A percentile compares a stretch with the other conserved stretches of the same genome.
These are phyloP conservation scores for Pythium apleroticum DNA, from an alignment of 352 stramenopile species.

Conservation along the genomic window DNA sequence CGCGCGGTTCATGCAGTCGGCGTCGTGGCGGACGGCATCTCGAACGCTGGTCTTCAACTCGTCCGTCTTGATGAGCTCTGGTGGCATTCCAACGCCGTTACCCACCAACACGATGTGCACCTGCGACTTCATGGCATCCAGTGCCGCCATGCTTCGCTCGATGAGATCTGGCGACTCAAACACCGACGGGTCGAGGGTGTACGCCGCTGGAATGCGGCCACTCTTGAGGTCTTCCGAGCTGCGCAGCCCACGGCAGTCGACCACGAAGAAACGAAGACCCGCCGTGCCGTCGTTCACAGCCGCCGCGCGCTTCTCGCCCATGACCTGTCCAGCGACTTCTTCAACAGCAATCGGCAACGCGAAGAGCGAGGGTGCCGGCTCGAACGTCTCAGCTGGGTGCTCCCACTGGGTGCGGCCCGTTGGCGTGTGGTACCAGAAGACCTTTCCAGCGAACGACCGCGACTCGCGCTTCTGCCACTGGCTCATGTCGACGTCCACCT, in stretches of 20 bases:
- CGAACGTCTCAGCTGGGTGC: constrained; percentile 61
- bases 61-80: constrained; percentile 56
- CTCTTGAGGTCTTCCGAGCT: constrained; percentile 82
- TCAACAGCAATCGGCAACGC: constrained; percentile 65
- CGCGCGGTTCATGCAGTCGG: constrained; percentile 69
- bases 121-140: constrained; percentile 70
- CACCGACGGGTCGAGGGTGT: constrained; percentile 71
- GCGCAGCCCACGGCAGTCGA: constrained; percentile 70
- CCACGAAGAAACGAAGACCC: constrained; percentile 65
- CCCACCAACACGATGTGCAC: constrained; percentile 79
- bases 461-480: constrained; percentile 81
- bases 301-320: constrained; percentile 48
- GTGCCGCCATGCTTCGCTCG: constrained; percentile 60
- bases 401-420: constrained; percentile 81
- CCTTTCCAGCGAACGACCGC: constrained; percentile 65
- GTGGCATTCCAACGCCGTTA: constrained; percentile 66
- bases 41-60: constrained; percentile 73
- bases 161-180: constrained; percentile 85
- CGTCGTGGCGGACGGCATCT: constrained; percentile 68
- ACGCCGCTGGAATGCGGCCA: constrained; percentile 71
- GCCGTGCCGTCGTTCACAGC: constrained; percentile 21
- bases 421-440: constrained; percentile 80
- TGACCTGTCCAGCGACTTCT: constrained; percentile 66
- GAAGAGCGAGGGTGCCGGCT: constrained; percentile 59
- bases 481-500: constrained; percentile 67